Evolutionary conservation across 495 filamentous ascomycete species (phyloP).

Genomic region (Pyrenula massariospora): DNA sequence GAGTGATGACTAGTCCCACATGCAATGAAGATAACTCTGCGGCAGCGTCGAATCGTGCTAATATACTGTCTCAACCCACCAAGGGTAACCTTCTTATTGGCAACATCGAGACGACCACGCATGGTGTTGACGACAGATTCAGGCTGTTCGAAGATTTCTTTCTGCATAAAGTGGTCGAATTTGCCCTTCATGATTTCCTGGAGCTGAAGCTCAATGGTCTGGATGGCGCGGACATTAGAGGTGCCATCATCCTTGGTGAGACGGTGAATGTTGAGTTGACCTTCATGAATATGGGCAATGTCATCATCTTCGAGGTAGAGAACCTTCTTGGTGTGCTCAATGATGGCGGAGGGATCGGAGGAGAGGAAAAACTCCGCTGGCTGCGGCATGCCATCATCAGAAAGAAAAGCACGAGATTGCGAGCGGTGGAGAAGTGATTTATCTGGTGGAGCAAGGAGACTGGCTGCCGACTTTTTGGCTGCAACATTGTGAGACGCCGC

Average conservation of each 20-base stretch:
- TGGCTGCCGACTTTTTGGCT: constrained; percentile 77
- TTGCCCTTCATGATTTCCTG: constrained; percentile 99
- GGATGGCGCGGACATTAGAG: constrained; percentile 92
- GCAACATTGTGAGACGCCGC: constrained; percentile 92
- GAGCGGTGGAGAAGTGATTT: constrained; percentile 96
- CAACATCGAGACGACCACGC: constrained; percentile 90
- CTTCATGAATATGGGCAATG: constrained; percentile 98
- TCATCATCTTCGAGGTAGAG: constrained; percentile 99
- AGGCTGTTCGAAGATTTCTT: constrained; percentile 99
- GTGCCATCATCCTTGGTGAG: constrained; percentile 92
- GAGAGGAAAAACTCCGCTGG: constrained; percentile 99
- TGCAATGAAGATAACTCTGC: constrained; percentile 94
- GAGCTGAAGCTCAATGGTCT: constrained; percentile 94
- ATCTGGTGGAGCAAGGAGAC: constrained; percentile 77
- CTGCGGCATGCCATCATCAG: constrained; percentile 92
- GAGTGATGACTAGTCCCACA: constrained; percentile 97
- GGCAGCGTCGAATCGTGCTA: constrained; percentile 87
- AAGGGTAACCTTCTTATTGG: constrained; percentile 86
- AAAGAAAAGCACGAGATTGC: constrained; percentile 96
- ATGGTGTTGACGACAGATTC: constrained; percentile 99
- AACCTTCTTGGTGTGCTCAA: constrained; percentile 99
- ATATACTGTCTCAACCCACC: constrained; percentile 95
- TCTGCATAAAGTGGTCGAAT: constrained; percentile 99
- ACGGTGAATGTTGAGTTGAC: constrained; percentile 96
- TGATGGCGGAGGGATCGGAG: constrained; percentile 93